These are phyloP conservation scores for Boletus sp. DNA, from an alignment of 1,284 basidiomycete genomes.

Conservation along the genomic window DNA sequence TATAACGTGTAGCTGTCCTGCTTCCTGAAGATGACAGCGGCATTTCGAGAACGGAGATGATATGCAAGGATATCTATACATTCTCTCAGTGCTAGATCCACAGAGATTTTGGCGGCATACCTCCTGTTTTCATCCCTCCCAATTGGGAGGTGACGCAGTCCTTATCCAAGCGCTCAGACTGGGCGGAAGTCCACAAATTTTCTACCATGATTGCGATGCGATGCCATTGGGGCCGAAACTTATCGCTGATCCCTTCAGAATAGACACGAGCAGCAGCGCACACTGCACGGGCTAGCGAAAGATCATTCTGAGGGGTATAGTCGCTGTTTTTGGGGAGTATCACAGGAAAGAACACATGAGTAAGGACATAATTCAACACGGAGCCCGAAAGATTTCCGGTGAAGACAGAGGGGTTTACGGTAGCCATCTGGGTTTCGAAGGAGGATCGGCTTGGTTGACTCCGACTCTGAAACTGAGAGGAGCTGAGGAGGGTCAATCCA, in stretches of 20 bases:
- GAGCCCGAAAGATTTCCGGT: not conserved
- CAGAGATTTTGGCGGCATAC: not conserved
- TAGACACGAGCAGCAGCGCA: not conserved
- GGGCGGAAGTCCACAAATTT: conserved; percentile 7
- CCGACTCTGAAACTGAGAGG: no score
- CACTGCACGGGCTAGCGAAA: not conserved
- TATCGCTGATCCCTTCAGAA: not conserved
- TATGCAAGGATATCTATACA: not conserved
- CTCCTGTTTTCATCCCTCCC: conserved; percentile 16
- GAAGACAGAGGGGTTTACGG: no score
- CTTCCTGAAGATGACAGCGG: not conserved
- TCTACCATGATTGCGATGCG: conserved; percentile 17
- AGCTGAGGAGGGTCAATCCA: no score
- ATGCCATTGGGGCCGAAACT: not conserved
- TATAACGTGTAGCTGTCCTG: not conserved
- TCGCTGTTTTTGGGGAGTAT: not conserved
- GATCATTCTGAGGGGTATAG: not conserved
- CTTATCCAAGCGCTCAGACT: not conserved
- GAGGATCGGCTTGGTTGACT: no score
- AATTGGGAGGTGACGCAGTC: conserved; percentile 11
- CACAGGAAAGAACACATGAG: not conserved
- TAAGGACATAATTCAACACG: not conserved
- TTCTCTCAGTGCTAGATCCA: not conserved
- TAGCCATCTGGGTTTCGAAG: no score
- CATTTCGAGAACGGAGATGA: not conserved